These are phyloP conservation scores for Colletotrichum sp. DNA, from an alignment of 2,329 filamentous ascomycete genomes.

Conservation along the genomic window DNA sequence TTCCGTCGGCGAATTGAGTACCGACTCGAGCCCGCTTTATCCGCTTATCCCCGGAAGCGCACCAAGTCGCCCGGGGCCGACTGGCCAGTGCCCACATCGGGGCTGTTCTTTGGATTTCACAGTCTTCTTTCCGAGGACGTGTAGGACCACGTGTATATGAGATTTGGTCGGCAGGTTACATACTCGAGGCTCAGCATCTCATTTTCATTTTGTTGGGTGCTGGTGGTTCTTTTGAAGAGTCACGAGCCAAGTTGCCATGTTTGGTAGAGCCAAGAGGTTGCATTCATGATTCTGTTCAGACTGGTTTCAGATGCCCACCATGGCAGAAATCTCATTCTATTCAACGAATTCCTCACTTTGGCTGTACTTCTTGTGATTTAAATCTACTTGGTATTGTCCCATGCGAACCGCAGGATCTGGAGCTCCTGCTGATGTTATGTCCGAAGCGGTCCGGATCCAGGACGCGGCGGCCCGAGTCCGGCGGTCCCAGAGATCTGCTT, in stretches of 20 bases:
- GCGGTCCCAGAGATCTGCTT: not conserved
- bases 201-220: not conserved
- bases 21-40: not conserved
- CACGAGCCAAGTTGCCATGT: not conserved
- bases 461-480: not conserved
- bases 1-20: slow-evolving; percentile 12
- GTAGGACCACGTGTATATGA: not conserved
- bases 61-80: not conserved
- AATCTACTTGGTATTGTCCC: not conserved
- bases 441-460: not conserved
- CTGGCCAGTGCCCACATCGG: slow-evolving; percentile 1
- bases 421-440: not conserved
- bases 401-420: not conserved
- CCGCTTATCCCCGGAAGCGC: slow-evolving; percentile 16
- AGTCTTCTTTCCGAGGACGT: not conserved
- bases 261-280: not conserved
- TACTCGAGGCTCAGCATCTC: not conserved
- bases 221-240: not conserved
- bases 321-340: not conserved
- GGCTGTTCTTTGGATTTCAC: not conserved
- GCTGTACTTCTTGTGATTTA: not conserved
- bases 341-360: not conserved
- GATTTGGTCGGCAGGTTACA: not conserved
- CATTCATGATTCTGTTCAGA: not conserved
- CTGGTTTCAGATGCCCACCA: not conserved